Evolutionary conservation across 2,329 filamentous ascomycete genomes (phyloP).

Genomic region (Fusarium acutatum): DNA sequence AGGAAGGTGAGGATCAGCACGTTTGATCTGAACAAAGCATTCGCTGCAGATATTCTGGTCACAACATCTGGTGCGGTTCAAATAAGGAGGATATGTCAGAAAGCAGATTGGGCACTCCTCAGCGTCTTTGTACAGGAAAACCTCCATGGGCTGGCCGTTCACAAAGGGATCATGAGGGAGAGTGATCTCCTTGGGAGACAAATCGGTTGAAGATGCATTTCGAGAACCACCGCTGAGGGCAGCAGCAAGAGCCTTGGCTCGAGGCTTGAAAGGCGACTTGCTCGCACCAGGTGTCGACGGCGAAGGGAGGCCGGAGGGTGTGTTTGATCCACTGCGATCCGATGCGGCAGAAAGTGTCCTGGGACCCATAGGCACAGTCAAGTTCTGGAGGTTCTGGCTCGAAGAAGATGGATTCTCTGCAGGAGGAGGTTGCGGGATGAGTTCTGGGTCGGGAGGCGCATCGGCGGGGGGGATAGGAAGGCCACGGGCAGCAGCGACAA

Average conservation of each 20-base stretch:
- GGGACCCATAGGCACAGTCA: constrained; percentile 82
- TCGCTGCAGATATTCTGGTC: constrained; percentile 97
- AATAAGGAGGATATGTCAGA: constrained; percentile 90
- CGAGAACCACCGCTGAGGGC: constrained; percentile 78
- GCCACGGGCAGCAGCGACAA: constrained; percentile 89
- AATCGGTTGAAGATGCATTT: constrained; percentile 75
- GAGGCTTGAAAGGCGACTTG: constrained; percentile 74
- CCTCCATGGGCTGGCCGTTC: constrained; percentile 93
- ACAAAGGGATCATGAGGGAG: constrained; percentile 86
- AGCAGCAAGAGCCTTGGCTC: constrained; percentile 89
- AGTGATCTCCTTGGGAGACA: constrained; percentile 79
- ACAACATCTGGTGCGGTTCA: constrained; percentile 95
- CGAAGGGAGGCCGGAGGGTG: constrained; percentile 64
- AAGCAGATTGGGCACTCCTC: constrained; percentile 96
- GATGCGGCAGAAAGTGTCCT: constrained; percentile 83
- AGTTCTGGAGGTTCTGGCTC: constrained; percentile 68
- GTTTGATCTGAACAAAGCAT: constrained; percentile 98
- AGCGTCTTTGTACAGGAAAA: constrained; percentile 91
- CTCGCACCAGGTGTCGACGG: constrained; percentile 48
- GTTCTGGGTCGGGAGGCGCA: constrained; percentile 77
- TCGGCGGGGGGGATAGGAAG: constrained; percentile 86
- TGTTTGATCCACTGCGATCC: constrained; percentile 70
- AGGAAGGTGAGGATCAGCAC: constrained; percentile 88
- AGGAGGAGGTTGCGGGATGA: constrained; percentile 57
- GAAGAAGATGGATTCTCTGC: constrained; percentile 58